Percentiles rank a stretch among this genome's conserved stretches.
These are phyloP conservation scores for Thymus mandschuricus DNA, from an alignment of 257 asterid genomes.

Conservation along the genomic window DNA sequence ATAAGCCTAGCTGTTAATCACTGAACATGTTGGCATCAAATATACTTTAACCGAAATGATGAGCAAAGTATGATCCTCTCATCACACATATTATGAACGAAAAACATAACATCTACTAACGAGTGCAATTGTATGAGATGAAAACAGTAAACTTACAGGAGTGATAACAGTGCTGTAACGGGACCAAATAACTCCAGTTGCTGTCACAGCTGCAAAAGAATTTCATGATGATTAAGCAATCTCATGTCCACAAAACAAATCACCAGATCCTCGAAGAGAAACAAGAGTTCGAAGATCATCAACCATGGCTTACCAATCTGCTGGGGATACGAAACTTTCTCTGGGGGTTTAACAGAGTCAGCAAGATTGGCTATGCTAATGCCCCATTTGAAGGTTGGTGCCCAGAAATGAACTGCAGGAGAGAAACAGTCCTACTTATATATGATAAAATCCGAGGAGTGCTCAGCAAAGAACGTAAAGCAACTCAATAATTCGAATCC, in stretches of 20 bases:
- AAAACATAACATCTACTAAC: background rate
- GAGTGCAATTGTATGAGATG: background rate
- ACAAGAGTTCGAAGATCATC: slow-evolving; percentile 10
- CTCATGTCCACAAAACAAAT: slow-evolving; percentile 19
- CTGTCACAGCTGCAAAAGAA: slow-evolving; percentile 63
- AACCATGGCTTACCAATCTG: slow-evolving; percentile 53
- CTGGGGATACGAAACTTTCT: slow-evolving; percentile 73
- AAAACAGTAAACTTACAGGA: slow-evolving; percentile 55
- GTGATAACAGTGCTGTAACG: slow-evolving; percentile 75
- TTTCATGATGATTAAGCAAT: slow-evolving; percentile 23
- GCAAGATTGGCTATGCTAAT: slow-evolving; percentile 76
- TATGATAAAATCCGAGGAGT: slow-evolving; percentile 3
- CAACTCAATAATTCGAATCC: background rate
- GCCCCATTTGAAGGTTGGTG: slow-evolving; percentile 87
- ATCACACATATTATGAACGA: background rate
- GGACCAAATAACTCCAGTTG: slow-evolving; percentile 77
- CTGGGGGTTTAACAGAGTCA: slow-evolving; percentile 65
- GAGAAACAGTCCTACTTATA: background rate
- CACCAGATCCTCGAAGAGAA: slow-evolving; percentile 3
- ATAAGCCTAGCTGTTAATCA: background rate
- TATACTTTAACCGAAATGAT: background rate
- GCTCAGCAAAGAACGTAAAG: background rate
- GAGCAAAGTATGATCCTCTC: background rate
- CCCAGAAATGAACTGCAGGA: slow-evolving; percentile 73
- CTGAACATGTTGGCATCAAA: background rate